These are phyloP conservation scores for Ceriops zippeliana DNA, from an alignment of 345 rosid genomes.

Conservation along the genomic window DNA sequence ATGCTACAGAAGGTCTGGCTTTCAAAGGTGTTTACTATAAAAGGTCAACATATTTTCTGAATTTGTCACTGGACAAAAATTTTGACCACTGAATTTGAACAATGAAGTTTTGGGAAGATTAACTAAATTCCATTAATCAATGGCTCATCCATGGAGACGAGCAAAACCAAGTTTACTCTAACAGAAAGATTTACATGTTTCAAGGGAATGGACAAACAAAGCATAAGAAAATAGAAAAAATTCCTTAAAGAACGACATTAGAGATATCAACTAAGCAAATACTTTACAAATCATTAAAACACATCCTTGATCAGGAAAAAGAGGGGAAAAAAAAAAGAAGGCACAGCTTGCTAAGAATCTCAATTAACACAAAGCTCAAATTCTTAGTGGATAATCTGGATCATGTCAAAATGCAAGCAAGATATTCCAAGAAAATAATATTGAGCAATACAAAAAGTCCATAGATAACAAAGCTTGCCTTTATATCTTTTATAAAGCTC, in stretches of 20 bases:
- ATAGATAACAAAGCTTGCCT: conserved; percentile 44
- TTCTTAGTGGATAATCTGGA: neutral
- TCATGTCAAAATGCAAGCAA: neutral
- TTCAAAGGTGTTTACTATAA: neutral
- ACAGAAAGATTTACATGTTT: neutral
- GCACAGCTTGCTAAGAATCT: neutral
- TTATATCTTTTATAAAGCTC: conserved; percentile 89
- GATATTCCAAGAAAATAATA: neutral
- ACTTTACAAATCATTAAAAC: neutral
- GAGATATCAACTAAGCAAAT: neutral
- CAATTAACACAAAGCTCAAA: neutral
- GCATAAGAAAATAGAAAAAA: neutral
- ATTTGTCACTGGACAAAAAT: no score
- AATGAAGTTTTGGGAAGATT: no score
- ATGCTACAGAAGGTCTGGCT: neutral
- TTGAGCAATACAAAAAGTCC: neutral
- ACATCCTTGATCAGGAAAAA: neutral
- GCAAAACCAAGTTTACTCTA: neutral
- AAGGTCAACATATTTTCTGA: no score
- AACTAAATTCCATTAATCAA: neutral
- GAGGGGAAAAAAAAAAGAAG: neutral
- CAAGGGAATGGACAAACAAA: neutral
- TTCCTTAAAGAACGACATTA: neutral
- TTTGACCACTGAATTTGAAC: no score
- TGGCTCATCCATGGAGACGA: neutral